Evolutionary conservation across 2,329 filamentous ascomycete genomes (phyloP), one percentile per base, ranked within the genome.

Genomic region (Huntiella moniliformis): DNA sequence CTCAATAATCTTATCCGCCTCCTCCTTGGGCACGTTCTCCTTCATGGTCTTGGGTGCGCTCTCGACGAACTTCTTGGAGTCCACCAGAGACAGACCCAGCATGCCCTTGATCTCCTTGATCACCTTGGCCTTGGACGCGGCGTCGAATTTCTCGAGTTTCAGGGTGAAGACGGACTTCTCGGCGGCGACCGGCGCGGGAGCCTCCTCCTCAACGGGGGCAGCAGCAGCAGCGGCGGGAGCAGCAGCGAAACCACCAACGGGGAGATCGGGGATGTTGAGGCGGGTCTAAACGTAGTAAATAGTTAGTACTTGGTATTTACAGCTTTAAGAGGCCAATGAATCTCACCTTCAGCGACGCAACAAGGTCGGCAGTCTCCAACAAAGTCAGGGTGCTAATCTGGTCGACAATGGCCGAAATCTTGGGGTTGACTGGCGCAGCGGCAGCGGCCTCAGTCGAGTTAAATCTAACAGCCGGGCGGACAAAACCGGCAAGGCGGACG

Each of bases 51-150:
- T 99, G 53, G 91, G 91, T 55, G 83, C 87, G 60, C 83, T 85
- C 73, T 99, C 91, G 54, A 98, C 91, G 59, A 99, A 99, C 72
- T 99, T 99, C 81, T 99, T 99, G 68, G 84, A 93, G 66, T 99
- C 91, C 55, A 99, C 92, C 68, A 99, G 73, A 62, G 83, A 92
- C 60, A 98, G 67, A 38, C 91, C 91, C 51, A 99, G 70, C 76
- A 98, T 73, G 58, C 77, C 79, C 78, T 99, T 99, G 69, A 99
- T 74, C 71, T 99, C 91, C 76, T 99, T 99, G 74, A 98, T 99
- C 57, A 98, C 71, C 81, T 99, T 99, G 57, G 92, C 86, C 73
- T 99, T 99, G 53, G 88, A 69, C 43, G 67, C 72, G 22, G 86
- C 72, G 45, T 98, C 92, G 61, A 96, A 92, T 33, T 80, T 81